These are phyloP conservation scores for Lasiosphaeria miniovina DNA, from an alignment of 495 filamentous ascomycete genomes.

Conservation along the genomic window DNA sequence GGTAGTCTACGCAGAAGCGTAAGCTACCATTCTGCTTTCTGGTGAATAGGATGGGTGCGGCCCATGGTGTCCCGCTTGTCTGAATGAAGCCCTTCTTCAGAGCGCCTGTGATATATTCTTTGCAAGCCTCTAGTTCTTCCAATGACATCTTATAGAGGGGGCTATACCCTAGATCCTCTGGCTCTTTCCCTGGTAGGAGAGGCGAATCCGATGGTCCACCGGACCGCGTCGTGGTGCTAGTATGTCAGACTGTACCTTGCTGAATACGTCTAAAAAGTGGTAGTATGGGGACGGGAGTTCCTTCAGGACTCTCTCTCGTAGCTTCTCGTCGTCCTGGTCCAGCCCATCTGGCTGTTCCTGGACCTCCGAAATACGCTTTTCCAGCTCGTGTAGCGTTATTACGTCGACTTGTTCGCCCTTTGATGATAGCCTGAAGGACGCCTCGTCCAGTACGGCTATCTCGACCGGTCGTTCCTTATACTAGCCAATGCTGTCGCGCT, in stretches of 20 bases:
- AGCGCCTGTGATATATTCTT: slow-evolving; percentile 14
- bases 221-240: background rate
- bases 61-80: slow-evolving; percentile 11
- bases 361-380: background rate
- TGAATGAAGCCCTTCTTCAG: slow-evolving; percentile 13
- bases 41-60: slow-evolving; percentile 36
- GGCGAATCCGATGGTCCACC: background rate
- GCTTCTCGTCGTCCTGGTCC: slow-evolving; percentile 1
- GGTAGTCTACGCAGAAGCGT: slow-evolving; percentile 46
- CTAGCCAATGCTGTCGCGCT: too few species aligned
- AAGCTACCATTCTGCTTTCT: slow-evolving; percentile 34
- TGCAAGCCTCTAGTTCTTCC: slow-evolving; percentile 21
- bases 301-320: background rate
- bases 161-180: slow-evolving; percentile 8
- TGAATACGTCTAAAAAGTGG: slow-evolving; percentile 2
- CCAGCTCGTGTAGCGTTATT: background rate
- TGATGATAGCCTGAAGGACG: too few species aligned
- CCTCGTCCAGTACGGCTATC: too few species aligned
- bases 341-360: too few species aligned
- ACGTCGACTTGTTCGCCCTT: background rate
- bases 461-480: too few species aligned
- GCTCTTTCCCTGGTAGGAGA: background rate
- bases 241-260: too few species aligned
- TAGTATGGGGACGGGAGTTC: too few species aligned
- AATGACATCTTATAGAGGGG: slow-evolving; percentile 27